Conservation (phyloP, 2,329 filamentous ascomycete genomes). For the Colletotrichum gloeosporioides region DNA sequence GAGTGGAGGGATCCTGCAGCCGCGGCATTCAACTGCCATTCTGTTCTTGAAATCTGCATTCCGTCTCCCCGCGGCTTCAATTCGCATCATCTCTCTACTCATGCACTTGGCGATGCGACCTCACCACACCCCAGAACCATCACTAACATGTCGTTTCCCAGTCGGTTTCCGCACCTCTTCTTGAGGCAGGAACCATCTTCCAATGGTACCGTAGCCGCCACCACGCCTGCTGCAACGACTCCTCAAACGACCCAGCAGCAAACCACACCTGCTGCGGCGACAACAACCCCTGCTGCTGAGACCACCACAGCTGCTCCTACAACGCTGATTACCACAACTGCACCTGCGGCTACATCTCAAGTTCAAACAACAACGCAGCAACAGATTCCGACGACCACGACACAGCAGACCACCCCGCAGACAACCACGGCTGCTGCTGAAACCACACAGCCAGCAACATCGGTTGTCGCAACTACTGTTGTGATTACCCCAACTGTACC, state of each 20-base stretch:
- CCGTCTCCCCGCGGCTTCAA: background rate
- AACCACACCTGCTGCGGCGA: background rate
- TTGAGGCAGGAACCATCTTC: slow-evolving; percentile 30
- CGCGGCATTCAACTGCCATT: background rate
- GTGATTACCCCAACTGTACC: slow-evolving; percentile 8
- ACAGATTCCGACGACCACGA: background rate
- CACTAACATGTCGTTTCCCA: slow-evolving; percentile 33
- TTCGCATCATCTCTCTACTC: background rate
- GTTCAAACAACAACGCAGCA: slow-evolving; percentile 10
- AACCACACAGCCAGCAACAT: background rate
- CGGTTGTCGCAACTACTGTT: background rate
- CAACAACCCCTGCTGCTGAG: background rate
- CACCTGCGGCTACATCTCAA: slow-evolving; percentile 18
- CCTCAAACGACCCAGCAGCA: background rate
- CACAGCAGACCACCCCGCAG: background rate
- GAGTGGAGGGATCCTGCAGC: background rate
- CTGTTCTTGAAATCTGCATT: background rate
- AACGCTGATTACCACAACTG: slow-evolving; percentile 3
- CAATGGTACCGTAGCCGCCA: background rate
- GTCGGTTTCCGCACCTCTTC: slow-evolving; percentile 27
- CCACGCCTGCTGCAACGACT: slow-evolving; percentile 13
- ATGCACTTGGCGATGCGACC: background rate
- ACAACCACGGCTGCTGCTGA: background rate
- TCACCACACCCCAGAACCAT: background rate
- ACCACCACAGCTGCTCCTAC: slow-evolving; percentile 21